Evolutionary conservation across 805 yeast species (phyloP), one percentile per base, ranked within the genome.

Genomic region (Ogataea ganodermae): DNA sequence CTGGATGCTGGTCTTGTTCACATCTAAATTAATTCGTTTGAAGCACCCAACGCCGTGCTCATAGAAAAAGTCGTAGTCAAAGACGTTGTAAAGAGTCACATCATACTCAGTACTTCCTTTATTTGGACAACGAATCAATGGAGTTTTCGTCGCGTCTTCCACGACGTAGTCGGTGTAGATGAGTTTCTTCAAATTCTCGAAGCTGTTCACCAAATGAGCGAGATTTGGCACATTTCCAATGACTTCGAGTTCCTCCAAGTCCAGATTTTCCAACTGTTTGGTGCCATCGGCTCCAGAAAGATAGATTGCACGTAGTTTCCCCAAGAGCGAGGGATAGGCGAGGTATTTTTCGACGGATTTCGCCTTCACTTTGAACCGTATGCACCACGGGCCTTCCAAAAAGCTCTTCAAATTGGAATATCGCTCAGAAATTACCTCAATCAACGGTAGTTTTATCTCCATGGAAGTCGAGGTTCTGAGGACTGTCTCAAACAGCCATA

Each of bases 21-120:
- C 31, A 32, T 35, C 50, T 28, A 51, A 35, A 18, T 46, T 54
- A 24, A 54, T 36, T 12, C 46, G 43, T 17, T 14, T 51, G 42
- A 51, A 40, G 13, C 37, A 45, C 12, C 32, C 35, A 16, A 42
- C 36, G 14, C 53, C 56, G 28, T 22, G 16, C 12, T 31, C 28
- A 12, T 38, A 42, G 36, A 51, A 44, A 13, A 35, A 16, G 4
- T 46, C 44, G 23, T 37, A 32, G 13, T 27, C 30, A 17, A 48
- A 31, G 6, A 20, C 6, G 18, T 35, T 35, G 14, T 23, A 27
- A 17, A 51, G 21, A 13, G 32, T 48, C 18, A 54, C 16, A 31
- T 51, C 52, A 31, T 23, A 42, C 12, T 37, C 45, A 2, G 42
- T 30, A 9, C 22, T 12, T 2, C 43, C 45, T 2, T n/a, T 27